These are phyloP conservation scores for Fusarium sarcochroum DNA, from an alignment of 2,329 filamentous ascomycete genomes.

Conservation along the genomic window DNA sequence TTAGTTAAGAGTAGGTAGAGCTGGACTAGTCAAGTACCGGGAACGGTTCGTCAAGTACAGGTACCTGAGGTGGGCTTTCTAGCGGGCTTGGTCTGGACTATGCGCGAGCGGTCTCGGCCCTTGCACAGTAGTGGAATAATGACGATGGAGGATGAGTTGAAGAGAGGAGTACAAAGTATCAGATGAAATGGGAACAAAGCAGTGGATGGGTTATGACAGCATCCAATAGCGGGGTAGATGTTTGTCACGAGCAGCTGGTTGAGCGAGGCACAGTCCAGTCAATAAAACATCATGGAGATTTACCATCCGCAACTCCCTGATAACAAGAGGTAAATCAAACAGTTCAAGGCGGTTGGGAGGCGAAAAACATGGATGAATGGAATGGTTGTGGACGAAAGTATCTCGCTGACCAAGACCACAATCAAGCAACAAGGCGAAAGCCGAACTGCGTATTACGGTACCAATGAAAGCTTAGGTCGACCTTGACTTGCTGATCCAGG, in stretches of 20 bases:
- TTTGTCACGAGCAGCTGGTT: conserved; percentile 26
- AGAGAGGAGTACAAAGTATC: neutral
- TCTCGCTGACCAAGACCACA: conserved; percentile 21
- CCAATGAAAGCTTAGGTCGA: neutral
- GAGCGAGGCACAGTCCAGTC: conserved; percentile 16
- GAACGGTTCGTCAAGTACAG: conserved; percentile 35
- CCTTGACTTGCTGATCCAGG: conserved; percentile 39
- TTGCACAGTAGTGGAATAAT: conserved; percentile 13
- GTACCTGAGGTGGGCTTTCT: conserved; percentile 31
- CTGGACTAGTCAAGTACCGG: conserved; percentile 33
- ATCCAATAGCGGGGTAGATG: conserved; percentile 34
- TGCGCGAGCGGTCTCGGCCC: conserved; percentile 34
- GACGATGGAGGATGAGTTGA: conserved; percentile 23
- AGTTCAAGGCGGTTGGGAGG: conserved; percentile 11
- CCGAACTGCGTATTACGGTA: neutral
- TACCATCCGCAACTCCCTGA: too few relatives aligned
- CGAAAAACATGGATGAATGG: neutral
- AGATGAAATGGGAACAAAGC: conserved; percentile 1
- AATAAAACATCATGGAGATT: too few relatives aligned
- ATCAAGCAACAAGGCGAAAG: conserved; percentile 9
- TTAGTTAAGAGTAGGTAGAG: conserved; percentile 24
- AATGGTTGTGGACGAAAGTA: neutral
- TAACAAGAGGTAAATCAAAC: neutral
- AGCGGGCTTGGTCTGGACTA: conserved; percentile 26
- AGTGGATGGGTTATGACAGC: conserved; percentile 20